Conservation (phyloP, 164 flowering plant species). For the Vitis rotundifolia region DNA sequence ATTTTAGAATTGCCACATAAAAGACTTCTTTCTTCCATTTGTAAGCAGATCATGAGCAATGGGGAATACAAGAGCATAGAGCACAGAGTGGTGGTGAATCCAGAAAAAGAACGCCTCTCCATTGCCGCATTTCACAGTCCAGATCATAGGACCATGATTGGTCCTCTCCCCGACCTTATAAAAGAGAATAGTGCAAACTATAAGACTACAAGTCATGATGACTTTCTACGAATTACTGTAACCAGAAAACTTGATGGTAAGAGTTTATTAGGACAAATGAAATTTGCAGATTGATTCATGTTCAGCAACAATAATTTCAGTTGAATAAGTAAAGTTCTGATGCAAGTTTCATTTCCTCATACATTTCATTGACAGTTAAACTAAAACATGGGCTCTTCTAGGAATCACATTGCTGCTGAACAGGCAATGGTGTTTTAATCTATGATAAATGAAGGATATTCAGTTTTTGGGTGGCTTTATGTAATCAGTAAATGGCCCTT, state of each 20-base stretch:
- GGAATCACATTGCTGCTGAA: too few species aligned
- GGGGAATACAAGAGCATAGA: constrained; percentile 50
- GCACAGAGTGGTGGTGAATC: constrained; percentile 51
- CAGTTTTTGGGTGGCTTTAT: too few species aligned
- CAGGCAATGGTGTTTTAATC: too few species aligned
- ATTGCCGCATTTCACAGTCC: constrained; percentile 47
- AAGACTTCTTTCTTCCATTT: background rate
- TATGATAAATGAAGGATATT: too few species aligned
- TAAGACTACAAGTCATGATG: constrained; percentile 21
- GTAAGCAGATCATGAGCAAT: constrained; percentile 51
- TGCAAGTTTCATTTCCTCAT: too few species aligned
- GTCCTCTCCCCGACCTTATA: constrained; percentile 34
- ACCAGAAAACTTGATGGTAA: constrained; percentile 36
- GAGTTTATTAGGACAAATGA: constrained; percentile 22
- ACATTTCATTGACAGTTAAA: too few species aligned
- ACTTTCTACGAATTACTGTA: constrained; percentile 16
- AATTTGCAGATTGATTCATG: background rate
- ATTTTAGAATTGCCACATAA: too few species aligned
- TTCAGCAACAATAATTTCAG: too few species aligned
- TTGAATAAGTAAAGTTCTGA: too few species aligned
- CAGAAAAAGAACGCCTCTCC: constrained; percentile 41
- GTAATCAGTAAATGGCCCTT: too few species aligned
- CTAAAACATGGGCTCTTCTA: too few species aligned
- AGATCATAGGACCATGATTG: constrained; percentile 16
- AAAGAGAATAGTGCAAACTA: constrained; percentile 15